Percentiles rank a stretch among this genome's conserved stretches.
Conservation (phyloP, 352 stramenopile species). For the Globisporangium solare region DNA sequence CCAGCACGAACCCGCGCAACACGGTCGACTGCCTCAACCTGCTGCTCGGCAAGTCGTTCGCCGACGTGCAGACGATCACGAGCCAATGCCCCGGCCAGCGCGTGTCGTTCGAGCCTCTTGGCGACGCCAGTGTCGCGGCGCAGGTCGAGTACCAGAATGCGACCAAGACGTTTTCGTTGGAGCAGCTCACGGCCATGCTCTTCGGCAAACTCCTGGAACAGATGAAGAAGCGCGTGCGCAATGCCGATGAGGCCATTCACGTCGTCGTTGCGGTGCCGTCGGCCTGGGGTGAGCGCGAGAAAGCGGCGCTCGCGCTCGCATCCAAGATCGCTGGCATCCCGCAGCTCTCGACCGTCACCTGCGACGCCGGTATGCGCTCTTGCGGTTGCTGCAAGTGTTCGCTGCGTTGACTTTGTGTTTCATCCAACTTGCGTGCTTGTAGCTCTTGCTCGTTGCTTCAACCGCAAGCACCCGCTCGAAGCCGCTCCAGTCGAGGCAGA, state of each 20-base stretch:
- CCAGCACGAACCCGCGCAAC: slow-evolving; percentile 82
- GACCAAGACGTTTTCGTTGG: slow-evolving; percentile 49
- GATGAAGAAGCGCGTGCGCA: slow-evolving; percentile 50
- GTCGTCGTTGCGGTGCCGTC: slow-evolving; percentile 66
- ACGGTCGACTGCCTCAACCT: slow-evolving; percentile 69
- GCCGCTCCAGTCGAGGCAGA: slow-evolving; percentile 20
- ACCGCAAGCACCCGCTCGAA: slow-evolving; percentile 76
- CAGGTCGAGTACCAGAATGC: slow-evolving; percentile 58
- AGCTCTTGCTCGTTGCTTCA: slow-evolving; percentile 60
- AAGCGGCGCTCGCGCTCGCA: slow-evolving; percentile 38
- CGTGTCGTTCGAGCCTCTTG: slow-evolving; percentile 32
- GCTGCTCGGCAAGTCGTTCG: slow-evolving; percentile 54
- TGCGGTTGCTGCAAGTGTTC: neutral
- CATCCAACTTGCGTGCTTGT: slow-evolving; percentile 3
- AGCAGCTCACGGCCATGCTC: slow-evolving; percentile 77
- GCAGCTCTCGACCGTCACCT: slow-evolving; percentile 41
- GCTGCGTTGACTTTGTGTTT: neutral
- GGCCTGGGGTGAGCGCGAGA: slow-evolving; percentile 50
- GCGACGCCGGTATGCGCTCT: slow-evolving; percentile 21
- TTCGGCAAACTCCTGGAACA: slow-evolving; percentile 68
- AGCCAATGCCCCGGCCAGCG: slow-evolving; percentile 43
- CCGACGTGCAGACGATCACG: slow-evolving; percentile 34
- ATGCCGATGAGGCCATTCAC: slow-evolving; percentile 32
- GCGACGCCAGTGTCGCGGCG: slow-evolving; percentile 30
- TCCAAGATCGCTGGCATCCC: slow-evolving; percentile 60